Evolutionary conservation across 805 yeast genomes (phyloP).

Genomic region (Yamadazyma phyllophila): DNA sequence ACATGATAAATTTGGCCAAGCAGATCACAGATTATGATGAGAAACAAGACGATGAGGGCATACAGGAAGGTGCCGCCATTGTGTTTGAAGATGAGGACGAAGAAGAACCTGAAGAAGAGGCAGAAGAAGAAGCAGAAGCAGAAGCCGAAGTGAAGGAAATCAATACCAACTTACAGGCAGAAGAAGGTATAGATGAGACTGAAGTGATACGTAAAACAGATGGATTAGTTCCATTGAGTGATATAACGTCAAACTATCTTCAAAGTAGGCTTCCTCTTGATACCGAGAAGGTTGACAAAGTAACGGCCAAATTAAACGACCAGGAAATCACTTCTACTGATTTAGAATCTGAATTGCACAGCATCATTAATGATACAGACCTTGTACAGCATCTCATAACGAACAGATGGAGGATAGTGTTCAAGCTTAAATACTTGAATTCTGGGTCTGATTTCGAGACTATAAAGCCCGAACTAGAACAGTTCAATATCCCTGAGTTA

Average conservation of each 20-base stretch:
- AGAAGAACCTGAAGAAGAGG: constrained; percentile 19
- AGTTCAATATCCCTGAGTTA: constrained; percentile 38
- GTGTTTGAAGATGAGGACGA: constrained; percentile 33
- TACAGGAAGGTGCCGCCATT: constrained; percentile 36
- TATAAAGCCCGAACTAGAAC: constrained; percentile 44
- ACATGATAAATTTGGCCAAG: constrained; percentile 42
- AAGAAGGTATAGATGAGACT: constrained; percentile 19
- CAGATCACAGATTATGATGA: constrained; percentile 49
- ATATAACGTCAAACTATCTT: constrained; percentile 1
- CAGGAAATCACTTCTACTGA: not conserved
- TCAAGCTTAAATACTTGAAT: constrained; percentile 42
- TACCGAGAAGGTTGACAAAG: too few relatives aligned
- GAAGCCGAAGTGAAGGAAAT: constrained; percentile 18
- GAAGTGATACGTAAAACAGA: not conserved
- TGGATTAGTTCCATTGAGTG: not conserved
- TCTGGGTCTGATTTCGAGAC: constrained; percentile 8
- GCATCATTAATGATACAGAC: not conserved
- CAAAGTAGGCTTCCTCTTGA: not conserved
- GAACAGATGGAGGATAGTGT: constrained; percentile 39
- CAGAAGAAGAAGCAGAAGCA: constrained; percentile 26
- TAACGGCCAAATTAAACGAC: not conserved
- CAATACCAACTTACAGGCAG: not conserved
- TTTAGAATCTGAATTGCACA: not conserved
- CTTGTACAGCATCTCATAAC: constrained; percentile 2
- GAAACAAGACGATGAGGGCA: constrained; percentile 20